Conservation (phyloP, 352 stramenopile species). For the Phytophthora pisi region DNA sequence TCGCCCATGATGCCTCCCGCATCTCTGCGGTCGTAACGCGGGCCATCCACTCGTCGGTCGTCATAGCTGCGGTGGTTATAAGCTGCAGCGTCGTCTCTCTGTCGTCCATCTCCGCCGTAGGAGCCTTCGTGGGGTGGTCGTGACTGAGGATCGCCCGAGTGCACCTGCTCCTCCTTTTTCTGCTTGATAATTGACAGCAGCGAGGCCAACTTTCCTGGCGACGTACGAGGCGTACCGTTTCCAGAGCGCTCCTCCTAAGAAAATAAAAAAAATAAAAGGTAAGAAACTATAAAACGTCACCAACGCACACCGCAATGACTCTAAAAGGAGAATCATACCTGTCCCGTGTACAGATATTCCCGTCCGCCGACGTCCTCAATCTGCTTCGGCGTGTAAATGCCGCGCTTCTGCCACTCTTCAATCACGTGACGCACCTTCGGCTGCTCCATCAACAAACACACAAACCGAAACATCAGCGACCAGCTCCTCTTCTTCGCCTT, state of each 20-base stretch:
- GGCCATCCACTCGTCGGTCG: constrained; percentile 25
- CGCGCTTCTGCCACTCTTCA: constrained; percentile 78
- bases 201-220: constrained; percentile 68
- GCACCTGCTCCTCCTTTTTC: constrained; percentile 62
- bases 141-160: constrained; percentile 20
- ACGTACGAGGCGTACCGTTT: constrained; percentile 48
- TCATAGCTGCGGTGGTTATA: constrained; percentile 29
- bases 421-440: constrained; percentile 71
- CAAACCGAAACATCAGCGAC: constrained; percentile 8
- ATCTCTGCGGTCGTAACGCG: constrained; percentile 24
- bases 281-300: not conserved
- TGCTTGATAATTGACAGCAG: constrained; percentile 87
- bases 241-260: constrained; percentile 29
- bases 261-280: constrained; percentile 5
- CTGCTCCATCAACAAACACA: constrained; percentile 23
- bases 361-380: constrained; percentile 70
- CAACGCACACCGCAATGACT: not conserved
- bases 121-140: constrained; percentile 11
- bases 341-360: constrained; percentile 32
- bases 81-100: constrained; percentile 17
- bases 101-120: constrained; percentile 21
- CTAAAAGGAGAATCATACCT: constrained; percentile 17
- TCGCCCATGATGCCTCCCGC: constrained; percentile 37
- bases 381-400: constrained; percentile 65
- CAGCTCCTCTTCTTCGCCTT: constrained; percentile 3